Evolutionary conservation across 345 rosid genomes (phyloP), one percentile per base, ranked within the genome.

Genomic region (Crucihimalaya himalaica): DNA sequence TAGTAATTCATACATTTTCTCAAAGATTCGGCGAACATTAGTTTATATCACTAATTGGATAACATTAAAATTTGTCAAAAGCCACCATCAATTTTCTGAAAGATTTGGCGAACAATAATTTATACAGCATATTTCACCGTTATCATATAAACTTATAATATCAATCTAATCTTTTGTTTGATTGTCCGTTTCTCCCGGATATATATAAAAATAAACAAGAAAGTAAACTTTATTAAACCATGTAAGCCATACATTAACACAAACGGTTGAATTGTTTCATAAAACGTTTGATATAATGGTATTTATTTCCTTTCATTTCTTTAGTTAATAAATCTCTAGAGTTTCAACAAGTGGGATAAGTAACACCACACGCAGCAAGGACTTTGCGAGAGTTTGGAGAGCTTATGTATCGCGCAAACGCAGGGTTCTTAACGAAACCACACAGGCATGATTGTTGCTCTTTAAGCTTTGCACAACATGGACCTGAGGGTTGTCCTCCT

Each of bases 361-460:
- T 27, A 55, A 87, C 73, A 13, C 86, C 85, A 69, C 97, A 91
- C 28, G 80, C 53, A 25, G 37, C 12, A 0, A 69, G 76, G 13
- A 86, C 63, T 73, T 59, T 83, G 29, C 63, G 80, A 6, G 89
- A 84, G 19, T 81, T 87, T 14, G 93, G 86, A 19, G 87, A 79
- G 71, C 70, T 75, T 12, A 83, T 66, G 64, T 47, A 87, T 28
- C 72, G 83, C 39, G 37, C 77, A 35, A 85, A 62, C n/a, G 47
- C 65, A 0, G 97, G 96, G 53, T 79, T 37, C 77, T 67, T 82
- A 18, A 85, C 35, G 73, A 86, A 89, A 19, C 82, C 83, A 40
- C 96, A 92, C 1, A 92, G 71, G 74, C 97, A 92, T 4, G 96
- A 66, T 52, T 58, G 71, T 84, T 89, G 93, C 71, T 84, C 84